A percentile compares a stretch with the other conserved stretches of the same genome.
phyloP scores from a whole-genome alignment of 1,284 basidiomycete species.

The Phylloporus sp. region DNA sequence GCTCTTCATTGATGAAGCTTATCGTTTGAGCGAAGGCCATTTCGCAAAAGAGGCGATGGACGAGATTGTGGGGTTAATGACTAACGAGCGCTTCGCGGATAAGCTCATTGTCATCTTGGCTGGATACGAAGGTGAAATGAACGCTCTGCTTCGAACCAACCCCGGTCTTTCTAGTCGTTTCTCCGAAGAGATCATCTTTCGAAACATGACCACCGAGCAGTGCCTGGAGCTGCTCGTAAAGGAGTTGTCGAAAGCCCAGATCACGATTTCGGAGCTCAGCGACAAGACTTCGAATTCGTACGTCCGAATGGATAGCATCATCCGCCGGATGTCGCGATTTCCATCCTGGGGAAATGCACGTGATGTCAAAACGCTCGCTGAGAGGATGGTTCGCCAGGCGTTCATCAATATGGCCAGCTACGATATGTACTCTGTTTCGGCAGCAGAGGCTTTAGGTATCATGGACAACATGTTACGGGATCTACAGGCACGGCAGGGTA shows the following conservation, averaged over 20 bases:
- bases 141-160: constrained; percentile 58
- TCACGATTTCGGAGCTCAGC: constrained; percentile 32
- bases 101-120: constrained; percentile 70
- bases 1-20: constrained; percentile 71
- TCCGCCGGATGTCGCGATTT: constrained; percentile 46
- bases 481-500: constrained; percentile 29
- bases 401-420: constrained; percentile 24
- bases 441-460: constrained; percentile 22
- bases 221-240: constrained; percentile 54
- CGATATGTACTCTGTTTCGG: constrained; percentile 15
- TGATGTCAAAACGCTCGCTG: constrained; percentile 57
- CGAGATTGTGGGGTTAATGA: constrained; percentile 65
- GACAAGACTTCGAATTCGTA: constrained; percentile 42
- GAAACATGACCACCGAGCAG: constrained; percentile 49
- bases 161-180: constrained; percentile 67
- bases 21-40: constrained; percentile 58
- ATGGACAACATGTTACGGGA: constrained; percentile 30
- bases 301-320: constrained; percentile 38
- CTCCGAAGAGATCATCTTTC: constrained; percentile 58
- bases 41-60: constrained; percentile 73
- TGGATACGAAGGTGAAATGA: constrained; percentile 69
- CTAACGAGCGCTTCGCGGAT: constrained; percentile 53
- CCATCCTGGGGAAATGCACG: constrained; percentile 68
- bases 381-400: constrained; percentile 46
- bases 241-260: constrained; percentile 48